Conservation (phyloP, 768 basidiomycete species). For the Trametes punicea region DNA sequence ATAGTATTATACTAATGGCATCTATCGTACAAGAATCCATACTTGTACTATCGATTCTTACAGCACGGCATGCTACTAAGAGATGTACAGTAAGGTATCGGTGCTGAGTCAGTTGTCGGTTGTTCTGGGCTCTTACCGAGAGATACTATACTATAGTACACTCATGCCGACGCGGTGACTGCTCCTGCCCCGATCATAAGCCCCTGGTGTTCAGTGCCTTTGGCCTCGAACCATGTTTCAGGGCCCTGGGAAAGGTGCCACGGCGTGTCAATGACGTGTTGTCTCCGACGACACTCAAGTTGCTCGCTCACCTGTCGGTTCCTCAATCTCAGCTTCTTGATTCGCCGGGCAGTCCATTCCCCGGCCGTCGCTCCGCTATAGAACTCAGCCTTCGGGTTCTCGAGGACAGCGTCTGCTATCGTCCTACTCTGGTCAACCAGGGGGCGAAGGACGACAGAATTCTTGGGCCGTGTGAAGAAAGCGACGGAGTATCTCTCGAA, state of each 20-base stretch:
- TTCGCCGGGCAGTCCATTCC: conserved; percentile 27
- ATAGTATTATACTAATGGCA: too few relatives aligned
- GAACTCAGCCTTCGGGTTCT: conserved; percentile 20
- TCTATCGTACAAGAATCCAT: too few relatives aligned
- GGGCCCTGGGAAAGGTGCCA: conserved; percentile 18
- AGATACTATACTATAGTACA: too few relatives aligned
- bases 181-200: not conserved
- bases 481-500: conserved; percentile 33
- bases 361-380: conserved; percentile 25
- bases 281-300: not conserved
- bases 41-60: too few relatives aligned
- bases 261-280: not conserved
- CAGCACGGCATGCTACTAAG: too few relatives aligned
- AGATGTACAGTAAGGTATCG: not conserved
- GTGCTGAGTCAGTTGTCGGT: not conserved
- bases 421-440: conserved; percentile 25
- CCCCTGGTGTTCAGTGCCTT: conserved; percentile 29
- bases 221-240: conserved; percentile 26
- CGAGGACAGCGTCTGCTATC: conserved; percentile 23
- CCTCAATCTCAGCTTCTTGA: conserved; percentile 25
- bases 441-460: conserved; percentile 29
- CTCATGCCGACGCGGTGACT: conserved; percentile 10
- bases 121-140: not conserved
- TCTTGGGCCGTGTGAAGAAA: conserved; percentile 36
- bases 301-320: conserved; percentile 25